Evolutionary conservation across 352 stramenopile genomes (phyloP), one percentile per base, ranked within the genome.

Genomic region (Proteromonas lacertae): DNA sequence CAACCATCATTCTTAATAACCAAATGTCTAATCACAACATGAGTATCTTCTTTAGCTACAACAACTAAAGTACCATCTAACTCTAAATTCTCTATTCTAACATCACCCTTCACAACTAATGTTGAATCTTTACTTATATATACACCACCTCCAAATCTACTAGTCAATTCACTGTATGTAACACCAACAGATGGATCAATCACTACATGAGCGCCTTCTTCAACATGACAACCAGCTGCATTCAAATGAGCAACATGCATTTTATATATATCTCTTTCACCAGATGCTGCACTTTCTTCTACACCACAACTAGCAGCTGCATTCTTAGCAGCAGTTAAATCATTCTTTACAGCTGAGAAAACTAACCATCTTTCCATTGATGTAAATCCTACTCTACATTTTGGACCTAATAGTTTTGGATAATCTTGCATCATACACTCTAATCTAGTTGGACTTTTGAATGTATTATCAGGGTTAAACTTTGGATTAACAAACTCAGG

Each of bases 341-440:
- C 55, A 55, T 81, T 81, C 56, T 82, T 82, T n/a, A 69, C 64
- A 4, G 68, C 61, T 12, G 52, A 69, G 45, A 83, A 87, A 45
- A 59, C 77, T 17, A 81, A 47, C 35, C 65, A 67, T 14, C 49
- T 45, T 2, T 51, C 41, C n/a, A 77, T 44, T 34, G 47, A 64
- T 12, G 70, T 83, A 45, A 84, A 89, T 19, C 69, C 72, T n/a
- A 84, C 68, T 24, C 61, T 56, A 4, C 49, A 50, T 28, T 60
- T 47, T 6, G 48, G 55, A 1, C 42, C 49, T 38, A 57, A 62
- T 33, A 79, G 35, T 45, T 73, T 80, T 0, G 72, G 72, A 49
- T 79, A 79, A 45, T 88, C 48, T 36, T 87, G 73, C 73, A 89
- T 87, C 73, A 90, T 87, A 47, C 73, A 90, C 55, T 87, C 71